Conservation (phyloP, 306 rosid species). For the Dalbergia oliveri region DNA sequence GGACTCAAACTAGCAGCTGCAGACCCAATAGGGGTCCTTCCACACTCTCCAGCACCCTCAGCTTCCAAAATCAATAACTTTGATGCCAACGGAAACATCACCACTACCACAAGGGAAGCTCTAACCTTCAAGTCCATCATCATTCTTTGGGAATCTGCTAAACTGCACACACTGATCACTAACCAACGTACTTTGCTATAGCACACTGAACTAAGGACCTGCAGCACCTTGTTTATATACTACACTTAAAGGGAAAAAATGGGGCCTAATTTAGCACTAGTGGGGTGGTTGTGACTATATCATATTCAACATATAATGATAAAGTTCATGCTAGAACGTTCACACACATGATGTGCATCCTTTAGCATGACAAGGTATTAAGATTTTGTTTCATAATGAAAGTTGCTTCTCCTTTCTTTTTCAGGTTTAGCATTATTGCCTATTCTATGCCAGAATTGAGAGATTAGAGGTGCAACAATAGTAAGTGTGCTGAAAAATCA, state of each 20-base stretch:
- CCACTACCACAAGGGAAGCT: constrained; percentile 8
- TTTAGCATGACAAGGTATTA: not conserved
- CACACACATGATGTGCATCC: not conserved
- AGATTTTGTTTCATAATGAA: constrained; percentile 19
- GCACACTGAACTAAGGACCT: constrained; percentile 38
- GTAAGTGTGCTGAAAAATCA: constrained; percentile 44
- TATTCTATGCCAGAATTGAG: not conserved
- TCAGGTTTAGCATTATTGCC: constrained; percentile 20
- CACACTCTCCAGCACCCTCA: constrained; percentile 83
- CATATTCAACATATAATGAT: constrained; percentile 53
- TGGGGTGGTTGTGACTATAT: constrained; percentile 62
- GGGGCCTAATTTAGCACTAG: constrained; percentile 41
- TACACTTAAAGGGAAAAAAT: constrained; percentile 26
- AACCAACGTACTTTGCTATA: not conserved
- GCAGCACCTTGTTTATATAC: constrained; percentile 43
- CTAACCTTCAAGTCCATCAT: constrained; percentile 36
- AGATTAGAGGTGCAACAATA: not conserved
- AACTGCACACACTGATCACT: not conserved
- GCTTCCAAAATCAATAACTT: constrained; percentile 36
- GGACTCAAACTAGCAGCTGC: constrained; percentile 87
- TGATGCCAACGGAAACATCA: constrained; percentile 45
- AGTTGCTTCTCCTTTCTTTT: constrained; percentile 3
- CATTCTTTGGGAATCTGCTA: not conserved
- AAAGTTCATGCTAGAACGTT: constrained; percentile 7
- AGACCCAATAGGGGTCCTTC: constrained; percentile 75